A percentile compares a stretch with the other conserved stretches of the same genome.
These are phyloP conservation scores for Pseudocercospora fuligena DNA, from an alignment of 2,329 filamentous ascomycete species.

Conservation along the genomic window DNA sequence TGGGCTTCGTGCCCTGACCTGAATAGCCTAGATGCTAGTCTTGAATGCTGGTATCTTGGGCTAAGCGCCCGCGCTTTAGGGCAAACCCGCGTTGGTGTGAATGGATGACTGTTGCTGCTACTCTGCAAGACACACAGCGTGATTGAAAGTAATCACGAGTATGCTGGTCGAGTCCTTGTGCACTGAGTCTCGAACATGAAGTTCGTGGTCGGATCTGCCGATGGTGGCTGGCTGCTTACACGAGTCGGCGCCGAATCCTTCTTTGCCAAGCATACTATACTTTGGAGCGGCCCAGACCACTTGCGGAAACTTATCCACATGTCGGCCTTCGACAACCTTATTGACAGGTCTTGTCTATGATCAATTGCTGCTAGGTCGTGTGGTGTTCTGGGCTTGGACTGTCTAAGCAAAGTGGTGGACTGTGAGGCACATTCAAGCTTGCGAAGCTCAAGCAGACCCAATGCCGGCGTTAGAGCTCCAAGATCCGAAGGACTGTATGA, in stretches of 20 bases:
- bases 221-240: constrained; percentile 3
- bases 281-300: background rate
- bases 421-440: no score
- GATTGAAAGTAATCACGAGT: background rate
- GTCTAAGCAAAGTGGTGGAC: no score
- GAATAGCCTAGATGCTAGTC: background rate
- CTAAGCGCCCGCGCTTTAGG: background rate
- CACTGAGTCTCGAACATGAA: background rate
- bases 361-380: no score
- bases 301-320: background rate
- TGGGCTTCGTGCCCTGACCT: background rate
- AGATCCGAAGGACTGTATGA: no score
- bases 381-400: no score
- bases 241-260: background rate
- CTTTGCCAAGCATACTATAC: background rate
- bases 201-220: background rate
- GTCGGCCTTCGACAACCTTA: background rate
- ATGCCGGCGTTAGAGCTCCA: no score
- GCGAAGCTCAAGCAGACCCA: no score
- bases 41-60: background rate
- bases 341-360: no score
- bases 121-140: background rate
- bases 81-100: background rate
- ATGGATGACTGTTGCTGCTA: no score
- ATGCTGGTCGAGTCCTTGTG: background rate